Base-by-base conservation (phyloP, 441 rosid genomes). In the Daphne laureola region DNA sequence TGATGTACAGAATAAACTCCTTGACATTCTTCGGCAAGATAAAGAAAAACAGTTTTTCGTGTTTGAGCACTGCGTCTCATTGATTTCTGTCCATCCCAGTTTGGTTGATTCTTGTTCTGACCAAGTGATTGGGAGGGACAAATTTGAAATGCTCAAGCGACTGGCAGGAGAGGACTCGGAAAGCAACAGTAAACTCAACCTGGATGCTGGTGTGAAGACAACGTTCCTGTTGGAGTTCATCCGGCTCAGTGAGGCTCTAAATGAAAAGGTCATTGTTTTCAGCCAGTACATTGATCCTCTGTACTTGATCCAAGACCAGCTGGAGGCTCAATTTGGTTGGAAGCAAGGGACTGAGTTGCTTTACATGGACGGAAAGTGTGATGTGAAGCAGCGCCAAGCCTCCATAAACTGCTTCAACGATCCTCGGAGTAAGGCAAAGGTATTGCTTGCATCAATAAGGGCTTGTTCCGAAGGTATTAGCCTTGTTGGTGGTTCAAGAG, bases 391-490 rank as follows among this genome's bases (percentile, higher is more conserved):
- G 16, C 74, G 88, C 16, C 91, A 85, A 17, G 17, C 57, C 23
- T 47, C 73, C 44, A 85, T 88, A 46, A 79, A 70, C 16, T 45
- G 49, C 7, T 83, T 85, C 55, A 85, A 88, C 9, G 69, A 79
- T 51, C 76, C 73, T 0, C 56, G 6, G 12, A 78, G 81, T 27
- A 63, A 72, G 49, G 67, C 76, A 16, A 81, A 68, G 67, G 86
- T 88, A 50, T 25, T 88, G 61, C 76, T 86, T 59, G 95, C 96
- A 49, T 86, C 95, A 3, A 83, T 64, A 12, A 81, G 45, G 49
- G 95, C 96, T 9, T 88, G 91, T 55, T 77, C 73, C 6, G 95
- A 83, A 61, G 96, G 96, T 14, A 88, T 81, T n/a, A 88, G 49
- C 61, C 80, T 88, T 1, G 86, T 81, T 11, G 96, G 94, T 9